Conservation (phyloP, 176 grass and related monocot species). For the Aegilops bicornis region DNA sequence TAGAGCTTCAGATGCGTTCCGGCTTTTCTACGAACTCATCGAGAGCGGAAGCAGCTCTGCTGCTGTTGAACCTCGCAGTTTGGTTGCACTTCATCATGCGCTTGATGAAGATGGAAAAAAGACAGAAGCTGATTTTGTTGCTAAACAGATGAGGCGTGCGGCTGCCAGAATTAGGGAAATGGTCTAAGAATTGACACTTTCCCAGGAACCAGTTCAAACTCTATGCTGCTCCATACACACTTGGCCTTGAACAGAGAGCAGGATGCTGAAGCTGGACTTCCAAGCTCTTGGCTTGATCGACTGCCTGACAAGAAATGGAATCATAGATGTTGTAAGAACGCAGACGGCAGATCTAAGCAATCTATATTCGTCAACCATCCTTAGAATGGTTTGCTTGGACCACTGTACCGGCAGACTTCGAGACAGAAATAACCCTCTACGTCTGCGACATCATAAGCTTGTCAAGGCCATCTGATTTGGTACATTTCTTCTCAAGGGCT, state of each 20-base stretch:
- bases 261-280: background rate
- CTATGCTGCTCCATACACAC: background rate
- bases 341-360: background rate
- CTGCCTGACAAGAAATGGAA: background rate
- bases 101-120: conserved; percentile 53
- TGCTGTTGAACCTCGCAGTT: conserved; percentile 47
- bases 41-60: conserved; percentile 42
- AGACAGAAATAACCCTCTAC: background rate
- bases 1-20: conserved; percentile 66
- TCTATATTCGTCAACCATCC: background rate
- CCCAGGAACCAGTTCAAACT: background rate
- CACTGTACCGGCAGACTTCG: background rate
- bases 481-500: background rate
- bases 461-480: background rate
- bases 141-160: conserved; percentile 64
- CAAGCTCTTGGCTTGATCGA: background rate
- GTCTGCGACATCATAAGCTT: background rate
- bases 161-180: conserved; percentile 36
- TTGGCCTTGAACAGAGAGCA: background rate
- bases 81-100: conserved; percentile 56
- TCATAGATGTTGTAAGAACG: background rate
- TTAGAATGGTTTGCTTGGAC: background rate
- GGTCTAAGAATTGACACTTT: background rate
- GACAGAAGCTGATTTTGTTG: conserved; percentile 66
- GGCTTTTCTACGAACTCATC: conserved; percentile 61